Evolutionary conservation across 805 yeast genomes (phyloP).

Genomic region (Wickerhamiella kazuoi): DNA sequence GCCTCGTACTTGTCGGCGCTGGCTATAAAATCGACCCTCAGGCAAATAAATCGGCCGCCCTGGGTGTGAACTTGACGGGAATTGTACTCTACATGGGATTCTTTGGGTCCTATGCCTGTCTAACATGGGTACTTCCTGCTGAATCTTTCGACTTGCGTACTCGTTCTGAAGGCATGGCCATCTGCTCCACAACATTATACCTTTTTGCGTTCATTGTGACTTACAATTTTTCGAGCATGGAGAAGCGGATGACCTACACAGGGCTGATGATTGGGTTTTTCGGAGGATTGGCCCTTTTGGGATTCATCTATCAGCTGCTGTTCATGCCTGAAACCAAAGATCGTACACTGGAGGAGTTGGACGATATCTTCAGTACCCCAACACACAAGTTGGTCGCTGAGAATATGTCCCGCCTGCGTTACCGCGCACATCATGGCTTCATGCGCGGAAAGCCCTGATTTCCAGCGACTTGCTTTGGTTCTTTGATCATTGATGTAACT

Average conservation of each 20-base stretch:
- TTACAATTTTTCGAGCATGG: constrained; percentile 43
- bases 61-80: constrained; percentile 46
- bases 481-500: too few species aligned
- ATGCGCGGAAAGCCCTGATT: not conserved
- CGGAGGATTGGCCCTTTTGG: constrained; percentile 47
- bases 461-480: too few species aligned
- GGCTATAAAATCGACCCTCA: constrained; percentile 25
- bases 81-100: constrained; percentile 45
- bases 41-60: constrained; percentile 29
- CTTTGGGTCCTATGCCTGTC: constrained; percentile 48
- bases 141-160: constrained; percentile 43
- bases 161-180: constrained; percentile 49
- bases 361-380: constrained; percentile 38
- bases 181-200: constrained; percentile 34
- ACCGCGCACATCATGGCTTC: constrained; percentile 1
- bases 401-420: constrained; percentile 15
- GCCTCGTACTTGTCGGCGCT: constrained; percentile 41
- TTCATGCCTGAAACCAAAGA: constrained; percentile 60
- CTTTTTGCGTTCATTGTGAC: constrained; percentile 49
- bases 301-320: constrained; percentile 24
- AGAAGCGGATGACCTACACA: constrained; percentile 37
- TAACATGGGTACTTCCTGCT: constrained; percentile 54
- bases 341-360: constrained; percentile 55
- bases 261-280: constrained; percentile 50
- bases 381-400: constrained; percentile 23